Evolutionary conservation across 2,329 filamentous ascomycete species (phyloP).

Genomic region (Lachnellula cervina): DNA sequence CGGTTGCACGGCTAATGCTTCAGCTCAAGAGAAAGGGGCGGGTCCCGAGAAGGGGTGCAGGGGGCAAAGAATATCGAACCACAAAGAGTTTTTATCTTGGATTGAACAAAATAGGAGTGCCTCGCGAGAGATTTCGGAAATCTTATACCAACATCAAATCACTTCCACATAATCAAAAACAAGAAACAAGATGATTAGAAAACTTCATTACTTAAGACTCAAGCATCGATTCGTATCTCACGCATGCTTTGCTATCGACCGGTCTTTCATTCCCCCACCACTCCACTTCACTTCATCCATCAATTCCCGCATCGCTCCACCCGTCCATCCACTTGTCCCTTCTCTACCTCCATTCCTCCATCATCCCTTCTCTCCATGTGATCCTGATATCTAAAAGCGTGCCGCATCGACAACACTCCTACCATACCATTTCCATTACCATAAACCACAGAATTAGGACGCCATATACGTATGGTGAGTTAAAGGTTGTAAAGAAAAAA

Average conservation of each 20-base stretch:
- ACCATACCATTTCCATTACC: constrained; percentile 4
- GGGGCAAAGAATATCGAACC: too few relatives aligned
- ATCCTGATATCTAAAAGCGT: constrained; percentile 5
- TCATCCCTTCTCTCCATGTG: constrained; percentile 27
- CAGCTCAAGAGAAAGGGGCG: too few relatives aligned
- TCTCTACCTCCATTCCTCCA: constrained; percentile 28
- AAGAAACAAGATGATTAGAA: neutral
- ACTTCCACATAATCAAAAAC: neutral
- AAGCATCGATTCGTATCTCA: constrained; percentile 24
- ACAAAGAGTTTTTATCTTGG: too few relatives aligned
- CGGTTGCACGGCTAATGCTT: too few relatives aligned
- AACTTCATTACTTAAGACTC: constrained; percentile 19
- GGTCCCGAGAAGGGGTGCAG: too few relatives aligned
- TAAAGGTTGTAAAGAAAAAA: constrained; percentile 18
- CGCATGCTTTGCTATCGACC: constrained; percentile 22
- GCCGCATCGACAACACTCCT: too few relatives aligned
- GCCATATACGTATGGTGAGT: constrained; percentile 22
- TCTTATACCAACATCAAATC: too few relatives aligned
- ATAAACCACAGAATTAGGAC: constrained; percentile 25
- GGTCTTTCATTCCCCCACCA: constrained; percentile 24
- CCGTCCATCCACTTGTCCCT: constrained; percentile 23
- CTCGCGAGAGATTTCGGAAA: too few relatives aligned
- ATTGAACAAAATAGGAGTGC: too few relatives aligned
- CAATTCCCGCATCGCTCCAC: constrained; percentile 21
- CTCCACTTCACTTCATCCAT: constrained; percentile 22